Percentiles rank a stretch among this genome's conserved stretches.
These are phyloP conservation scores for Apiotrichum sp. DNA, from an alignment of 1,284 basidiomycete species.

Conservation along the genomic window DNA sequence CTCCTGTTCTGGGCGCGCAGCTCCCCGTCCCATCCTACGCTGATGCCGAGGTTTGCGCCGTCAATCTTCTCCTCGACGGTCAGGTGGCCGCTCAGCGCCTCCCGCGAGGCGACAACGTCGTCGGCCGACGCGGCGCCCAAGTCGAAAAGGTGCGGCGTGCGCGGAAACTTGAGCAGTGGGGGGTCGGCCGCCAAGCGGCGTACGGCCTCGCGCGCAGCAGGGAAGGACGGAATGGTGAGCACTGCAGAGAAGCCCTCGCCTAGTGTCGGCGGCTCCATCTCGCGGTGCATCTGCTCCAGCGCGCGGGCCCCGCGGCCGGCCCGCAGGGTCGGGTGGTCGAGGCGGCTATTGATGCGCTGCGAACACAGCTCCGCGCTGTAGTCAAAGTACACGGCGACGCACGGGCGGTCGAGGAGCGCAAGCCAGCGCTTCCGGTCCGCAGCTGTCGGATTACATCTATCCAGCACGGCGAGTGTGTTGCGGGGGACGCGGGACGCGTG, in stretches of 20 bases:
- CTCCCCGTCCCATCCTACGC: slow-evolving; percentile 51
- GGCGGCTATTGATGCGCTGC: slow-evolving; percentile 54
- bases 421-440: slow-evolving; percentile 54
- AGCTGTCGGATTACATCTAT: slow-evolving; percentile 55
- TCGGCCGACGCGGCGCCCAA: slow-evolving; percentile 56
- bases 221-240: slow-evolving; percentile 48
- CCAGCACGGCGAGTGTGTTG: slow-evolving; percentile 50
- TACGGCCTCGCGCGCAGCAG: slow-evolving; percentile 48
- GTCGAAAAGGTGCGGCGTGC: slow-evolving; percentile 57
- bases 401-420: slow-evolving; percentile 47
- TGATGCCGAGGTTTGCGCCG: slow-evolving; percentile 62
- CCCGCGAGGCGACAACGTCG: slow-evolving; percentile 43
- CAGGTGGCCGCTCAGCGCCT: slow-evolving; percentile 32
- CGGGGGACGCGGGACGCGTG: slow-evolving; percentile 3
- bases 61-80: slow-evolving; percentile 61
- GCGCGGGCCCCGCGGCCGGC: slow-evolving; percentile 57
- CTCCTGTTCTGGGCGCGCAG: slow-evolving; percentile 60
- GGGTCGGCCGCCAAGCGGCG: slow-evolving; percentile 48
- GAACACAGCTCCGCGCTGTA: slow-evolving; percentile 53
- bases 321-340: slow-evolving; percentile 57
- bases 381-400: slow-evolving; percentile 57
- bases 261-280: slow-evolving; percentile 50
- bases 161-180: slow-evolving; percentile 55
- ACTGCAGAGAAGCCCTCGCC: slow-evolving; percentile 52
- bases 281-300: slow-evolving; percentile 53